Conservation (phyloP, 1,284 basidiomycete genomes). For the Cutaneotrichosporon curvatum region DNA sequence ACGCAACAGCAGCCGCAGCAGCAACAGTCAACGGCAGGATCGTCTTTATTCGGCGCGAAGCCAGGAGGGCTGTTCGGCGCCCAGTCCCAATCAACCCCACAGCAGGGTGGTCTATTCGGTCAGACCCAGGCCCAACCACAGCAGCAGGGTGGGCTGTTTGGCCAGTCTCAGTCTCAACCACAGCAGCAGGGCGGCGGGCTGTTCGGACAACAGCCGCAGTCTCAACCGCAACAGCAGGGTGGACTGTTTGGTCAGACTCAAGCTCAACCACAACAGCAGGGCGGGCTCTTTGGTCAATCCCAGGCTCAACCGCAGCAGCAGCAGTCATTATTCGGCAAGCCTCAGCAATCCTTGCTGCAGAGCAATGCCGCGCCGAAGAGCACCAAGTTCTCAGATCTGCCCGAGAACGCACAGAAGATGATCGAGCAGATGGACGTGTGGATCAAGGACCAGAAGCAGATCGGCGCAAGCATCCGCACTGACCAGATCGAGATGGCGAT, state of each 20-base stretch:
- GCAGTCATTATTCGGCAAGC: constrained; percentile 2
- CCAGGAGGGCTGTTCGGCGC: constrained; percentile 8
- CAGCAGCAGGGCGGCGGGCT: constrained; percentile 3
- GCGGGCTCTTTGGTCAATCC: constrained; percentile 3
- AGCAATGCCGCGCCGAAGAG: constrained; percentile 18
- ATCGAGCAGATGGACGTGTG: constrained; percentile 35
- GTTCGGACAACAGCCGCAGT: constrained; percentile 9
- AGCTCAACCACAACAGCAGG: constrained; percentile 1
- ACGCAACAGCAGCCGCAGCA: constrained; percentile 9
- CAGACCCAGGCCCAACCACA: constrained; percentile 3
- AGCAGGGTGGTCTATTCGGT: constrained; percentile 7
- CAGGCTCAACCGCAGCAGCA: constrained; percentile 3
- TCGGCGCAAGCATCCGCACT: constrained; percentile 25
- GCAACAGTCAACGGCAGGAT: not conserved
- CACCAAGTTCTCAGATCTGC: constrained; percentile 39
- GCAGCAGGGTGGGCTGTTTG: constrained; percentile 17
- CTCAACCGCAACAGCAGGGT: not conserved
- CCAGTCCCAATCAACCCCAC: not conserved
- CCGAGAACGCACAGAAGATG: constrained; percentile 31
- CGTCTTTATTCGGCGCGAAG: not conserved
- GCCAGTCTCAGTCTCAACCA: constrained; percentile 6
- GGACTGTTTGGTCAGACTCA: constrained; percentile 9
- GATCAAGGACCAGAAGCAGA: constrained; percentile 35
- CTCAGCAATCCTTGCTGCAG: not conserved
- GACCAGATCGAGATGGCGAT: constrained; percentile 35